Percentiles rank a stretch among this genome's conserved stretches.
Conservation (phyloP, 2,329 filamentous ascomycete species). For the Raffaelea deltoideospora region DNA sequence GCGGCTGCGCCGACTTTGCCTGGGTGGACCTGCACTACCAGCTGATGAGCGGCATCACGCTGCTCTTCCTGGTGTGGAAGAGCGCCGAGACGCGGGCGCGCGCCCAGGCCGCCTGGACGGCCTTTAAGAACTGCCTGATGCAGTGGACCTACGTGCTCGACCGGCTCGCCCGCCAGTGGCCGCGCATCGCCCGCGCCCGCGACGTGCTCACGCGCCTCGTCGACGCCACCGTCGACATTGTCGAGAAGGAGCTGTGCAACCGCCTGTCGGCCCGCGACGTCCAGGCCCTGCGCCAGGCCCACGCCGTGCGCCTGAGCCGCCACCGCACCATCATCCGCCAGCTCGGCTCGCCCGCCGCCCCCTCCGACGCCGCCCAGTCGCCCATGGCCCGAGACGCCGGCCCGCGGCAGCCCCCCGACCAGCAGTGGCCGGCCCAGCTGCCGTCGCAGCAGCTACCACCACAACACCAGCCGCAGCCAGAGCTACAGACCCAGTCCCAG, state of each 20-base stretch:
- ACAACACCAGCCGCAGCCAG: not conserved
- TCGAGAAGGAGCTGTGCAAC: slow-evolving; percentile 6
- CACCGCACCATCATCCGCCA: slow-evolving; percentile 3
- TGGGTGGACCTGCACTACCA: slow-evolving; percentile 13
- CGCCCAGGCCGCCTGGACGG: slow-evolving; percentile 8
- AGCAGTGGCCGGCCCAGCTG: not conserved
- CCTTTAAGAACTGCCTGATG: slow-evolving; percentile 11
- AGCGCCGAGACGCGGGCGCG: slow-evolving; percentile 1
- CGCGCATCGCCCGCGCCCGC: slow-evolving; percentile 4
- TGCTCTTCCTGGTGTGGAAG: slow-evolving; percentile 10
- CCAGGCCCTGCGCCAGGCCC: not conserved
- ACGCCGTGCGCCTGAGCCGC: not conserved
- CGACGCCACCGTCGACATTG: slow-evolving; percentile 5
- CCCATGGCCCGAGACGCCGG: too few species aligned
- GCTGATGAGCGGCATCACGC: slow-evolving; percentile 12
- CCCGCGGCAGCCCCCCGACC: too few species aligned
- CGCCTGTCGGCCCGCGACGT: slow-evolving; percentile 1
- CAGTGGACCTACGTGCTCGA: slow-evolving; percentile 11
- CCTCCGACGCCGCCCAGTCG: too few species aligned
- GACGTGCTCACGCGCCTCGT: slow-evolving; percentile 4
- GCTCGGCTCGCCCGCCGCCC: slow-evolving; percentile 2
- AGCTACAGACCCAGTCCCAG: not conserved
- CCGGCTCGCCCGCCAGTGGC: slow-evolving; percentile 9
- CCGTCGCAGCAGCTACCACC: not conserved
- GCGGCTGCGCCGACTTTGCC: slow-evolving; percentile 8